A percentile compares a stretch with the other conserved stretches of the same genome.
Evolutionary conservation across 139 green algal genomes (phyloP).

Genomic region (Coelastrella sp.): DNA sequence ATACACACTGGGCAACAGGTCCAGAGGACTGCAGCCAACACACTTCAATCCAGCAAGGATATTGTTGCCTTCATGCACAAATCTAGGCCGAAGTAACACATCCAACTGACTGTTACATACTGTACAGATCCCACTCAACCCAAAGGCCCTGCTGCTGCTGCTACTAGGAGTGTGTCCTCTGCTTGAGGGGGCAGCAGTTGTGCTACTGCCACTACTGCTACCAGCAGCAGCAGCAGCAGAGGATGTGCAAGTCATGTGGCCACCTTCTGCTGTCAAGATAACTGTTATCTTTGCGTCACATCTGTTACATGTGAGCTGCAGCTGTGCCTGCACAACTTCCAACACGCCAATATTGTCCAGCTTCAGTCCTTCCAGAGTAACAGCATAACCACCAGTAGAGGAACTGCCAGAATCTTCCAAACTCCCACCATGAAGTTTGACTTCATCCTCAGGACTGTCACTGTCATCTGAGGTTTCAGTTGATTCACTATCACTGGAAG

Average conservation of each 20-base stretch:
- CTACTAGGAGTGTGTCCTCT: not conserved
- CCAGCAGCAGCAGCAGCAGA: not conserved
- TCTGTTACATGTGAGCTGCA: slow-evolving; percentile 24
- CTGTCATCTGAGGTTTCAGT: not conserved
- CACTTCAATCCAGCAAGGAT: slow-evolving; percentile 7
- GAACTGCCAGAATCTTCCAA: not conserved
- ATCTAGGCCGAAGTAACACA: slow-evolving; percentile 18
- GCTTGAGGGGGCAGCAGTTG: not conserved
- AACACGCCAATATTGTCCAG: slow-evolving; percentile 33
- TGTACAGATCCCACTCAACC: not conserved
- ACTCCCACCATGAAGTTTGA: slow-evolving; percentile 14
- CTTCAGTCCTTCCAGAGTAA: slow-evolving; percentile 15
- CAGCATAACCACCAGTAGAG: not conserved
- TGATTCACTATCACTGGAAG: not conserved
- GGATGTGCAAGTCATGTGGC: not conserved
- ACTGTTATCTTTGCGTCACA: slow-evolving; percentile 7
- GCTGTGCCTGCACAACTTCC: slow-evolving; percentile 21
- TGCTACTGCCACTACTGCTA: not conserved
- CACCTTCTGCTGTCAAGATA: slow-evolving; percentile 7
- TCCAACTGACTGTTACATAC: not conserved
- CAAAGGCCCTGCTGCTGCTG: slow-evolving; percentile 20
- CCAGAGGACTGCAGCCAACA: not conserved
- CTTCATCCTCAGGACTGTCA: slow-evolving; percentile 1
- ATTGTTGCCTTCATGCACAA: slow-evolving; percentile 40
- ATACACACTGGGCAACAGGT: slow-evolving; percentile 33